A percentile compares a stretch with the other conserved stretches of the same genome.
Evolutionary conservation across 257 asterid genomes (phyloP).

Genomic region (Solanum peruvianum): DNA sequence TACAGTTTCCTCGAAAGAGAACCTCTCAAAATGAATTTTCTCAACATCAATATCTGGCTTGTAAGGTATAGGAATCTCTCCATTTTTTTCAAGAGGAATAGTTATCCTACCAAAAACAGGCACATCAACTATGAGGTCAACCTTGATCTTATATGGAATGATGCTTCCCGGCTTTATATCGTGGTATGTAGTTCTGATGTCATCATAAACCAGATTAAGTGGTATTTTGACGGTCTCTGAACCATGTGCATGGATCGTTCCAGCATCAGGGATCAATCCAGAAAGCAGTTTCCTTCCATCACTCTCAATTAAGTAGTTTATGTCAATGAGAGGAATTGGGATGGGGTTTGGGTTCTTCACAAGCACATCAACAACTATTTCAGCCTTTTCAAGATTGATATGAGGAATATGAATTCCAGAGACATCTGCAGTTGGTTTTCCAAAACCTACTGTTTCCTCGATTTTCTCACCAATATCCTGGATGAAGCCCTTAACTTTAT

Average conservation of each 20-base stretch:
- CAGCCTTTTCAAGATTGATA: constrained; percentile 75
- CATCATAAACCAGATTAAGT: constrained; percentile 55
- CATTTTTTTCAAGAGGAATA: constrained; percentile 75
- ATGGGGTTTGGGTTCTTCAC: constrained; percentile 83
- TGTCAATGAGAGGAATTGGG: constrained; percentile 93
- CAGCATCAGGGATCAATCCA: constrained; percentile 89
- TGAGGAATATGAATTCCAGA: constrained; percentile 67
- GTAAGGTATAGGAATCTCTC: constrained; percentile 84
- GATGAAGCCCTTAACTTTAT: constrained; percentile 79
- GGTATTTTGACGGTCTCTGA: constrained; percentile 87
- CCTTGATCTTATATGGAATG: constrained; percentile 71
- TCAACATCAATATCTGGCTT: constrained; percentile 80
- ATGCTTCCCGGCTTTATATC: constrained; percentile 75
- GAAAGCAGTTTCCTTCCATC: constrained; percentile 76
- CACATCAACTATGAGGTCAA: constrained; percentile 86
- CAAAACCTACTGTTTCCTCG: constrained; percentile 84
- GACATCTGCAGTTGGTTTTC: constrained; percentile 96
- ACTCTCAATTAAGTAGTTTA: constrained; percentile 75
- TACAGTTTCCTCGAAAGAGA: constrained; percentile 82
- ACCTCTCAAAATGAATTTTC: constrained; percentile 51
- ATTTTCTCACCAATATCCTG: constrained; percentile 91
- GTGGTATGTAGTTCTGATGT: constrained; percentile 58
- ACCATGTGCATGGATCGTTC: constrained; percentile 84
- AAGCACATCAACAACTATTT: constrained; percentile 66
- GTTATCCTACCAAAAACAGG: constrained; percentile 86